Evolutionary conservation across 345 rosid genomes (phyloP), one percentile per base, ranked within the genome.

Genomic region (Punica granatum): DNA sequence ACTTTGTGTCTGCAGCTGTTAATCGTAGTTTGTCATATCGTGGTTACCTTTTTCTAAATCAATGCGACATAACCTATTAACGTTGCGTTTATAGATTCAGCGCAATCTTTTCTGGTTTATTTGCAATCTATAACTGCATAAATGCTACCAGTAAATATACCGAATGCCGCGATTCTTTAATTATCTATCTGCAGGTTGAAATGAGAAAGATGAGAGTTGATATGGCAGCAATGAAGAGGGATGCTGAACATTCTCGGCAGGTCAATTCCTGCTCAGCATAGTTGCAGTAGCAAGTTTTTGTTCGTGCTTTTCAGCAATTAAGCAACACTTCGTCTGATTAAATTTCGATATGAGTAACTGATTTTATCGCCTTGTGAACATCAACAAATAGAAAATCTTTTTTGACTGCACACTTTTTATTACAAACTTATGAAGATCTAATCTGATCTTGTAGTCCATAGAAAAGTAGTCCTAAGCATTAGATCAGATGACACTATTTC

Each of bases 191-290:
- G 66, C 80, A 94, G 99, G 93, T 84, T 78, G 99, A 94, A 79
- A 64, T 85, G 77, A 93, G 92, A 78, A 94, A 94, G 79, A 81
- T 90, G 89, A 85, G 94, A 82, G 98, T 92, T 64, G 98, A 94
- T 84, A 81, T 89, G 89, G 97, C 99, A 54, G 92, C 98, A 70
- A 88, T 94, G 97, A 92, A 88, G 84, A 88, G 98, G 76, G 99
- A 94, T 82, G 97, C 99, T n/a, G 99, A 94, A 76, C 99, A 88
- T 85, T 94, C 99, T 61, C 93, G 98, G 41, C 96, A 94, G 93
- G 99, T 94, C 31, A 12, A 64, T 36, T 64, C 69, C 61, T 68
- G 54, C 68, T 16, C 62, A 70, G 28, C 76, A 63, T 73, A 42
- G 69, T 35, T 64, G 72, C 61, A 56, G 61, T 56, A 3, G 30